A percentile compares a stretch with the other conserved stretches of the same genome.
Conservation (phyloP, 495 filamentous ascomycete species). For the Chaetomium cochliodes region DNA sequence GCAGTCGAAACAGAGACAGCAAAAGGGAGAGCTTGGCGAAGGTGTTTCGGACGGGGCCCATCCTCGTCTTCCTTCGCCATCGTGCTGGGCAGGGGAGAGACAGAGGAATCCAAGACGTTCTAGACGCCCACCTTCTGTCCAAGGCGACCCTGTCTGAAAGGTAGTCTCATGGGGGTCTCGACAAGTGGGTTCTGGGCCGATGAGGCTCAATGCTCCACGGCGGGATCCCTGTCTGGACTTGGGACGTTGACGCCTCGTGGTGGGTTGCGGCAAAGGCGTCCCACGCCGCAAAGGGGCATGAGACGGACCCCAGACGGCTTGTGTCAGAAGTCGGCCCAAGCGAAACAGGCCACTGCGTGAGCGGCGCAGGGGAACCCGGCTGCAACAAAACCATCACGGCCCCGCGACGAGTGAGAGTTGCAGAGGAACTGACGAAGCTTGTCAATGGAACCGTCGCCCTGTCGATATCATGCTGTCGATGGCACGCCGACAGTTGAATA, state of each 20-base stretch:
- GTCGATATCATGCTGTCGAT: background rate
- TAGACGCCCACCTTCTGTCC: conserved; percentile 1
- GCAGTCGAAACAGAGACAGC: background rate
- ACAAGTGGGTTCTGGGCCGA: conserved; percentile 16
- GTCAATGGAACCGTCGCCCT: background rate
- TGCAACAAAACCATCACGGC: conserved; percentile 14
- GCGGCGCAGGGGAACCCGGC: conserved; percentile 19
- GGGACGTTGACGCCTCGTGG: conserved; percentile 9
- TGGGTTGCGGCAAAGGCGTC: conserved; percentile 31
- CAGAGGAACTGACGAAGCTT: background rate
- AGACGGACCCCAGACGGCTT: conserved; percentile 40
- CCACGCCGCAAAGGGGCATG: conserved; percentile 30
- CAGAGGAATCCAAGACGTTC: background rate
- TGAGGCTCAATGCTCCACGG: conserved; percentile 6
- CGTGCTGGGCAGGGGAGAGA: background rate
- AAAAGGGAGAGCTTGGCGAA: conserved; percentile 13
- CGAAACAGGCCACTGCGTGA: conserved; percentile 32
- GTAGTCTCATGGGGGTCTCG: conserved; percentile 16
- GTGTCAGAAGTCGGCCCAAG: conserved; percentile 38
- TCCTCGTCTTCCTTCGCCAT: background rate
- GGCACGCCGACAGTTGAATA: background rate
- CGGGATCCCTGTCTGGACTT: conserved; percentile 13
- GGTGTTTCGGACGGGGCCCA: conserved; percentile 18
- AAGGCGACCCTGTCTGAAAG: conserved; percentile 12
- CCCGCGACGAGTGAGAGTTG: conserved; percentile 5